phyloP scores from a whole-genome alignment of 176 grass and related monocot species.

The Elymus sibiricus region DNA sequence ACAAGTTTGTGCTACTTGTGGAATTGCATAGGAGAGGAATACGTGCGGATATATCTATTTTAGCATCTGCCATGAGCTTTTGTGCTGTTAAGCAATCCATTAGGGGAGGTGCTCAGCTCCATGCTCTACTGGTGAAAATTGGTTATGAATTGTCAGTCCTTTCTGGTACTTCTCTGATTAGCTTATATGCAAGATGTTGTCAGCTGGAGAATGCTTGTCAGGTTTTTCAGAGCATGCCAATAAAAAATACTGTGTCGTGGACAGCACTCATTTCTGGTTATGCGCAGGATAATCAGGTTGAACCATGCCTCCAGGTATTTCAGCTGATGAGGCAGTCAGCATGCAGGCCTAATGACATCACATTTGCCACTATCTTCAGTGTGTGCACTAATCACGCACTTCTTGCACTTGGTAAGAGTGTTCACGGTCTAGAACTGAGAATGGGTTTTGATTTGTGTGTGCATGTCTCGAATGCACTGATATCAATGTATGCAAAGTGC shows the following conservation, averaged over 20 bases:
- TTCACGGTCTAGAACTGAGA: slow-evolving; percentile 50
- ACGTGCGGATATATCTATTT: slow-evolving; percentile 36
- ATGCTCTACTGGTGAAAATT: slow-evolving; percentile 47
- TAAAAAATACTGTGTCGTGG: slow-evolving; percentile 51
- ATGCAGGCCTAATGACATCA: slow-evolving; percentile 61
- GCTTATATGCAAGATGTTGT: slow-evolving; percentile 45
- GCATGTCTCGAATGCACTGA: slow-evolving; percentile 52
- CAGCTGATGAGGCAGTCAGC: slow-evolving; percentile 34
- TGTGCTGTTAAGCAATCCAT: slow-evolving; percentile 17
- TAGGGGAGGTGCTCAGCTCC: slow-evolving; percentile 38
- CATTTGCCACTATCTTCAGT: slow-evolving; percentile 53
- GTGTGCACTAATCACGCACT: slow-evolving; percentile 43
- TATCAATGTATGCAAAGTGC: slow-evolving; percentile 54
- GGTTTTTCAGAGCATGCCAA: slow-evolving; percentile 43
- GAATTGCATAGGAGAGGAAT: slow-evolving; percentile 30
- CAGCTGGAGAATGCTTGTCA: slow-evolving; percentile 28
- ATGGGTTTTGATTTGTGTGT: slow-evolving; percentile 50
- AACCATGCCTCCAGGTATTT: slow-evolving; percentile 42
- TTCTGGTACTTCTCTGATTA: slow-evolving; percentile 49
- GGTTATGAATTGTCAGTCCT: slow-evolving; percentile 28
- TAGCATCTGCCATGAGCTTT: slow-evolving; percentile 38
- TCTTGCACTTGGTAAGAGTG: slow-evolving; percentile 51
- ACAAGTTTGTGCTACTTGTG: slow-evolving; percentile 34
- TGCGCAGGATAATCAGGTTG: slow-evolving; percentile 30
- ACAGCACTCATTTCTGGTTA: slow-evolving; percentile 64